A percentile compares a stretch with the other conserved stretches of the same genome.
These are phyloP conservation scores for Alternaria sp. DNA, from an alignment of 2,329 filamentous ascomycete species.

Conservation along the genomic window DNA sequence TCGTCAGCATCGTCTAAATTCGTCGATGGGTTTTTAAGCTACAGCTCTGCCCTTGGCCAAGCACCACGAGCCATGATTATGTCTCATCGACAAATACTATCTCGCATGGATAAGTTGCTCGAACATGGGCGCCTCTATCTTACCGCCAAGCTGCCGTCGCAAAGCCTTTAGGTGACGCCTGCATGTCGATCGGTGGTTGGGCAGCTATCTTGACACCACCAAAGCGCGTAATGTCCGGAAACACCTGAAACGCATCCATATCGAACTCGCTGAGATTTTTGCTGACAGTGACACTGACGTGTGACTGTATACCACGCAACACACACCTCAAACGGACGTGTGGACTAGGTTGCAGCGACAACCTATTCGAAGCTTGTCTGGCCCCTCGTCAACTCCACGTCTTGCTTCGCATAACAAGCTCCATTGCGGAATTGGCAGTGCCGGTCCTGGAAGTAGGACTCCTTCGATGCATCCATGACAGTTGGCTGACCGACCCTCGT, in stretches of 20 bases:
- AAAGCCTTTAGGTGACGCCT: not conserved
- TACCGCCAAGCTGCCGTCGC: not conserved
- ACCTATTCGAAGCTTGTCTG: not conserved
- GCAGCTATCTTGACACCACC: not conserved
- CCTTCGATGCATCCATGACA: not conserved
- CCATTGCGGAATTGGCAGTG: not conserved
- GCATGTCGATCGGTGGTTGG: not conserved
- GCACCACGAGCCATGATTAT: not conserved
- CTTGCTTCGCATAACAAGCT: not conserved
- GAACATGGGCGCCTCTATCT: not conserved
- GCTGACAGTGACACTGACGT: not conserved
- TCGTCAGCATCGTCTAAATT: not conserved
- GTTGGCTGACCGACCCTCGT: not conserved
- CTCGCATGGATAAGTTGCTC: too few relatives aligned
- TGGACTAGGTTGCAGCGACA: not conserved
- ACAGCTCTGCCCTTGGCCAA: not conserved
- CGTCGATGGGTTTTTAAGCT: not conserved
- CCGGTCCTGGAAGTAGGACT: not conserved
- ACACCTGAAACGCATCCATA: not conserved
- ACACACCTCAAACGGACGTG: not conserved
- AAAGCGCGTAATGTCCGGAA: not conserved
- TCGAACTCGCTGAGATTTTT: not conserved
- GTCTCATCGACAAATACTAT: not conserved
- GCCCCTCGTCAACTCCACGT: not conserved
- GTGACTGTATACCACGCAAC: not conserved